phyloP scores from a whole-genome alignment of 768 basidiomycete species.

The Kwoniella dejecticola region DNA sequence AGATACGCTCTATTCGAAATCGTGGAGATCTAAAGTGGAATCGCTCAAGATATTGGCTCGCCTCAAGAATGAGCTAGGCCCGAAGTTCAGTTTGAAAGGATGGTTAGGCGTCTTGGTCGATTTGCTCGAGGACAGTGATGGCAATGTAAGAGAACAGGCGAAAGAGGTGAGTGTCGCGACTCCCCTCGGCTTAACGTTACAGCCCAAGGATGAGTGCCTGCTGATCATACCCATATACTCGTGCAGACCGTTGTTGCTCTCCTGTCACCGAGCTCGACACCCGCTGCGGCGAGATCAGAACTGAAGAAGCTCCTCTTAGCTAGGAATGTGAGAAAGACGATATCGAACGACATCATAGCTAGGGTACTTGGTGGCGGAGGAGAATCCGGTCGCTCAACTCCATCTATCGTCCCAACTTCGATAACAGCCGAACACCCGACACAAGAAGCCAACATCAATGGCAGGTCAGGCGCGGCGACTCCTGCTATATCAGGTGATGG shows the following conservation, averaged over 20 bases:
- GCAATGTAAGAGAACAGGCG: constrained; percentile 83
- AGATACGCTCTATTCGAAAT: constrained; percentile 40
- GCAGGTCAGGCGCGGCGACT: constrained; percentile 14
- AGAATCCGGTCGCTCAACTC: constrained; percentile 14
- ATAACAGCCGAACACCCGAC: not conserved
- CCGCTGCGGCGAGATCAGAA: constrained; percentile 84
- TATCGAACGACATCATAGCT: constrained; percentile 73
- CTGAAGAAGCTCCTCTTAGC: constrained; percentile 82
- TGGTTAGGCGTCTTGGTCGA: constrained; percentile 80
- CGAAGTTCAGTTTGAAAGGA: constrained; percentile 55
- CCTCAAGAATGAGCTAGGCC: constrained; percentile 30
- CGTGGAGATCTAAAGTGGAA: constrained; percentile 47
- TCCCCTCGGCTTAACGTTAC: too few species aligned
- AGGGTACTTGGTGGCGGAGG: constrained; percentile 36
- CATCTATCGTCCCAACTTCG: not conserved
- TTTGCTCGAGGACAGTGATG: constrained; percentile 84
- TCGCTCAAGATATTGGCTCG: constrained; percentile 40
- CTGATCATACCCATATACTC: too few species aligned
- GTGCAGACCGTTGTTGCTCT: constrained; percentile 70
- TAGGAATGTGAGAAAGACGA: constrained; percentile 81
- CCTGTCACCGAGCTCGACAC: constrained; percentile 78
- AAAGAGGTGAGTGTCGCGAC: constrained; percentile 58
- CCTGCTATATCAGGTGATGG: constrained; percentile 3
- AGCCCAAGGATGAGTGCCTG: too few species aligned
- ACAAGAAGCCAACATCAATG: not conserved